Base-by-base conservation (phyloP, 192 early-diverging fungal genomes). In the Physocladia obscura region DNA sequence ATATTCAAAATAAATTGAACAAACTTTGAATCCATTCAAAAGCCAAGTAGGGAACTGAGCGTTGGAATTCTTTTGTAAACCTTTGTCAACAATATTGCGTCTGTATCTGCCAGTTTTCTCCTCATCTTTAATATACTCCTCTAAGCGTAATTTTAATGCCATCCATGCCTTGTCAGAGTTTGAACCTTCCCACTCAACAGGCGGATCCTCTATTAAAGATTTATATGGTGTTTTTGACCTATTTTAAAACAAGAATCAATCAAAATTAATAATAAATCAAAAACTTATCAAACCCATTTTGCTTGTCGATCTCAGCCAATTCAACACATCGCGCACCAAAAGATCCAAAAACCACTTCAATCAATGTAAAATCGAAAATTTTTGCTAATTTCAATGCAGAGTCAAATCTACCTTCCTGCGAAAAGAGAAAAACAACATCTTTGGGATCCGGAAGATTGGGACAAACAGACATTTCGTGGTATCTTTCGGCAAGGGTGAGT, bases 131-230 rank as follows among this genome's bases (percentile, higher is more conserved):
- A 62, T 65, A n/a, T 73, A 68, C 19, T 48, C n/a, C 1, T 62
- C 40, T 27, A 80, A 36, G 19, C 69, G 57, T 4, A 65, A n/a
- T 37, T 67, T 13, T 32, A 80, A 55, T 29, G 56, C 26, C 31
- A 56, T 32, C 78, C 78, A 80, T 15, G 78, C 78, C n/a, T 64
- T 54, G n/a, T 62, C 63, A 19, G 61, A 39, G 27, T 21, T 40
- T 13, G 40, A 62, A 15, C 77, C 73, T 50, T 64, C 65, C 73
- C 69, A 72, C 11, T 29, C 40, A 1, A 64, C 55, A 24, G 55
- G 59, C 29, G 49, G 48, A 31, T 74, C 73, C 30, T 78, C 57
- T 57, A 62, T 74, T 13, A 71, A 15, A 48, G 38, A 26, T 29
- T 49, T 34, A 17, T 36, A 19, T 27, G 57, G 57, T 37, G 57